Conservation (phyloP, 1,284 basidiomycete species). For the Exobasidium cylindrosporum region DNA sequence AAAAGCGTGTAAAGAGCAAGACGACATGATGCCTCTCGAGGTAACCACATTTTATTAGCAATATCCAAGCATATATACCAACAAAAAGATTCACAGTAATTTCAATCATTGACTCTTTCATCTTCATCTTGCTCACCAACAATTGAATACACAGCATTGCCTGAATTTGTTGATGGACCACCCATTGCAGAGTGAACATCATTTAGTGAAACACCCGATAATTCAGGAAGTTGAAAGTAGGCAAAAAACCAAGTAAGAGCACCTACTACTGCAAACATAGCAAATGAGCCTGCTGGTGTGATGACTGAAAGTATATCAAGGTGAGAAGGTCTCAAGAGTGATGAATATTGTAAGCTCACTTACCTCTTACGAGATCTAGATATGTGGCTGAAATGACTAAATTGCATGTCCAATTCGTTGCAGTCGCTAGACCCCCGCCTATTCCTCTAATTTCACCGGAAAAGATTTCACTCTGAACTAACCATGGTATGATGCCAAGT, state of each 20-base stretch:
- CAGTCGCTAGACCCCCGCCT: conserved; percentile 34
- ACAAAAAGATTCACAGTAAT: not conserved
- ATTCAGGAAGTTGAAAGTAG: conserved; percentile 34
- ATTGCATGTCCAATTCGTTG: conserved; percentile 26
- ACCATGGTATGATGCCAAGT: conserved; percentile 43
- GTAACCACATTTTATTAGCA: too few relatives aligned
- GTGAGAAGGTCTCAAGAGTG: not conserved
- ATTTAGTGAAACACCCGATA: conserved; percentile 26
- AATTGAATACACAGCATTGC: not conserved
- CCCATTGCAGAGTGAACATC: conserved; percentile 20
- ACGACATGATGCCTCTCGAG: too few relatives aligned
- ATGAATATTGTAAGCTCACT: not conserved
- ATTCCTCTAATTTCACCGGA: conserved; percentile 26
- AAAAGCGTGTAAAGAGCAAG: too few relatives aligned
- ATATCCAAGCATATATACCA: not conserved
- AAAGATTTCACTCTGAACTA: conserved; percentile 43
- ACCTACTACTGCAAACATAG: conserved; percentile 27
- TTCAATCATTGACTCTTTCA: conserved; percentile 1
- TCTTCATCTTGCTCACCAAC: not conserved
- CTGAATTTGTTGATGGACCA: not conserved
- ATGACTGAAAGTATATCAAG: conserved; percentile 16
- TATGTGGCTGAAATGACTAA: conserved; percentile 17
- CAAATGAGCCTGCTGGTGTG: conserved; percentile 31
- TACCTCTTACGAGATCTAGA: conserved; percentile 20
- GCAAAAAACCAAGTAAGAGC: conserved; percentile 35